Base-by-base conservation (phyloP, 2,329 filamentous ascomycete species). In the Cladobotryum mycophilum region DNA sequence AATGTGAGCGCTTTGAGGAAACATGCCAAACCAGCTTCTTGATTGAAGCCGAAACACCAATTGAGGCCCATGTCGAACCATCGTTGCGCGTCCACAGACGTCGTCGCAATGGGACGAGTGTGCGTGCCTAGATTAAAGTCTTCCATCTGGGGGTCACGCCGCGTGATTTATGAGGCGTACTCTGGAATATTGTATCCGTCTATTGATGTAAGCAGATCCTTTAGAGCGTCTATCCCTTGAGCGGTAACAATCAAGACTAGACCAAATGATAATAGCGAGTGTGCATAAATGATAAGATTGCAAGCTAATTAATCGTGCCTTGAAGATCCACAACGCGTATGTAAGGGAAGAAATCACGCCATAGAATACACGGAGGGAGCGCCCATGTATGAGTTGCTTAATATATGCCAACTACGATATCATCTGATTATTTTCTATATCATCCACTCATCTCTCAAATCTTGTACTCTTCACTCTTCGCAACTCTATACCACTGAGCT, bases 41-140 rank as follows among this genome's bases (percentile, higher is more conserved):
- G 84, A 58, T 88, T 86, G 70, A 88, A 88, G 13, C 70, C 81
- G 62, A 84, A 88, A 36, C 71, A 74, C 84, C 84, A 88, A 12
- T 79, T 71, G n/a, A 88, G 67, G 2, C 82, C 84, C 4, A 82
- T 76, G 60, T 82, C 72, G 60, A 85, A 86, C 84, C 84, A 88
- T 22, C 57, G 66, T 58, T 84, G 77, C 0, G 80, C 73, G 38
- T 72, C 68, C 1, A 60, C 36, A 55, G 61, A 79, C 13, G 56
- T 62, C 0, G 81, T 79, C 20, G 66, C 80, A 38, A 86, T 69
- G 2, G 66, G 56, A 14, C 78, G 75, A 15, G 68, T 64, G 60
- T 78, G 83, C 0, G 68, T 60, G 49, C 84, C 83, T 1, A 87
- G 75, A 55, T 55, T 48, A 43, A 45, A 53, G 34, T 53, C 38